Evolutionary conservation across 2,329 filamentous ascomycete species (phyloP).

Genomic region (Lasiodiplodia citricola): DNA sequence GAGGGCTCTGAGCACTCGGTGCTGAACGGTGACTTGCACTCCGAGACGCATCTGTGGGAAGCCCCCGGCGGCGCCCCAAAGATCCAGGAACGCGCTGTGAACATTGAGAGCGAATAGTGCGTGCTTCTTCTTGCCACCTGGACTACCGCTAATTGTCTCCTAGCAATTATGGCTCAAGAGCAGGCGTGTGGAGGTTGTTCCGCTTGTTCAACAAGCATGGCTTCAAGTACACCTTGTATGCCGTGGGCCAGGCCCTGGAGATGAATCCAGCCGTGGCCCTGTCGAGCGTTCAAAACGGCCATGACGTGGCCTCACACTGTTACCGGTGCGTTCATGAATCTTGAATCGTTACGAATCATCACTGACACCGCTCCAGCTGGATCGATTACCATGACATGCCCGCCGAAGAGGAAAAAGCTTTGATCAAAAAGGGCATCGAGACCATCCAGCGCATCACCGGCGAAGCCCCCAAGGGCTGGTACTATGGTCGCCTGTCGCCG

Average conservation of each 20-base stretch:
- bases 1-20: conserved; percentile 42
- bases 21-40: conserved; percentile 40
- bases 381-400: conserved; percentile 56
- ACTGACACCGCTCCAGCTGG: conserved; percentile 43
- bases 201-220: conserved; percentile 54
- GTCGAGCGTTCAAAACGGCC: conserved; percentile 56
- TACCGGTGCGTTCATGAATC: not conserved
- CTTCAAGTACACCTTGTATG: conserved; percentile 59
- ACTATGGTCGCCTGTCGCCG: conserved; percentile 55
- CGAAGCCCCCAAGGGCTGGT: conserved; percentile 56
- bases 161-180: conserved; percentile 56
- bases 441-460: conserved; percentile 52
- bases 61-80: conserved; percentile 40
- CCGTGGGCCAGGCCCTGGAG: conserved; percentile 56
- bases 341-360: not conserved
- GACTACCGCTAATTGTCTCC: not conserved
- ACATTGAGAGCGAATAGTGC: conserved; percentile 54
- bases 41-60: conserved; percentile 38
- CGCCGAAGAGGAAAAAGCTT: conserved; percentile 54
- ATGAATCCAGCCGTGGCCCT: conserved; percentile 54
- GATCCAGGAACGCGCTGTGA: conserved; percentile 52
- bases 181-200: conserved; percentile 58
- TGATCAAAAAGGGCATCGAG: conserved; percentile 52
- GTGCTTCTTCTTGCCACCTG: not conserved
- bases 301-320: conserved; percentile 55